phyloP scores from a whole-genome alignment of 768 basidiomycete genomes.

The Rhizopogon vinicolor region DNA sequence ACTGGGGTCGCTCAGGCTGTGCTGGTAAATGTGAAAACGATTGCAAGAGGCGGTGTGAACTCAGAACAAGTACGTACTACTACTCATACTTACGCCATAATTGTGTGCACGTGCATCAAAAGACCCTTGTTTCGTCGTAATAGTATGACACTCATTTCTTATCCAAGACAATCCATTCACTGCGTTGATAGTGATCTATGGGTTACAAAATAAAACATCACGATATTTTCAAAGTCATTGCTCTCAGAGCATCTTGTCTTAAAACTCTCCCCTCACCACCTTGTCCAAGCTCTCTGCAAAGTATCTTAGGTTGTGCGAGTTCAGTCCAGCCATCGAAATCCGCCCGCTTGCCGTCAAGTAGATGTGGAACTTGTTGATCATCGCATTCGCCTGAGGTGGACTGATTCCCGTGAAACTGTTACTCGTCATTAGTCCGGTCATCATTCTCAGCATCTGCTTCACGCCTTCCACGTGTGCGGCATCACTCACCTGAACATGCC shows the following conservation, averaged over 20 bases:
- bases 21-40: too few relatives aligned
- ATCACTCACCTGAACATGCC: conserved; percentile 88
- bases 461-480: not conserved
- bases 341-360: conserved; percentile 86
- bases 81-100: too few relatives aligned
- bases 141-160: too few relatives aligned
- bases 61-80: too few relatives aligned
- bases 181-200: not conserved
- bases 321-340: conserved; percentile 94
- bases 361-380: conserved; percentile 72
- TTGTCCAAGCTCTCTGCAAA: conserved; percentile 69
- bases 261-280: conserved; percentile 50
- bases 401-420: conserved; percentile 81
- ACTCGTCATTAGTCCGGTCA: conserved; percentile 8
- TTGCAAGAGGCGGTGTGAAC: too few relatives aligned
- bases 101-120: too few relatives aligned
- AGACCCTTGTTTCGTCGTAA: too few relatives aligned
- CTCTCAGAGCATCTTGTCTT: not conserved
- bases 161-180: too few relatives aligned
- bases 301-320: conserved; percentile 70
- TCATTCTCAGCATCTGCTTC: not conserved
- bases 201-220: too few relatives aligned
- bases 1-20: not conserved
- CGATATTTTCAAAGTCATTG: not conserved
- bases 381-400: conserved; percentile 54